Evolutionary conservation across 176 grass and related monocot genomes (phyloP).

Genomic region (Paspalum vaginatum): DNA sequence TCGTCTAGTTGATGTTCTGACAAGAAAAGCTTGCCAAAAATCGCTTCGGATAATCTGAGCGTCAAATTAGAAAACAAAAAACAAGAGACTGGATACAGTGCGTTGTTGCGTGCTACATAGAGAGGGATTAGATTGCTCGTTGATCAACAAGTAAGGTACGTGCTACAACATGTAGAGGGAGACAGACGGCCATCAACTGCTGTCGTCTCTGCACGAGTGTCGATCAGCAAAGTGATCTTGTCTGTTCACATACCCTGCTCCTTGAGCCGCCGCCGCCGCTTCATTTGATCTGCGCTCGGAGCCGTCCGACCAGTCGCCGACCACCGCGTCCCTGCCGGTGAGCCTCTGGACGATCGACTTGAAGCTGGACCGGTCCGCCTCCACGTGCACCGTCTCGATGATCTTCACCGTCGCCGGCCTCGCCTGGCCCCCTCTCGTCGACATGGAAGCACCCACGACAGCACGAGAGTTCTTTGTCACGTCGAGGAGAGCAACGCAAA

Average conservation of each 20-base stretch:
- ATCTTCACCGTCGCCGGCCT: slow-evolving; percentile 43
- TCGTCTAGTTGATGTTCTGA: no score
- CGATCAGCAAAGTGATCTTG: background rate
- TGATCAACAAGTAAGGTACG: no score
- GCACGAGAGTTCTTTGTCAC: background rate
- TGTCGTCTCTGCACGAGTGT: background rate
- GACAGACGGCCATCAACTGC: background rate
- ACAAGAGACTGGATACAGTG: no score
- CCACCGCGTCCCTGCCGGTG: slow-evolving; percentile 47
- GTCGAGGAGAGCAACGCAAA: background rate
- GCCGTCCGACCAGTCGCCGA: background rate
- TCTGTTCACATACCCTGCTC: background rate
- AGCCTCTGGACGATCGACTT: slow-evolving; percentile 52
- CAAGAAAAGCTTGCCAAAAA: background rate
- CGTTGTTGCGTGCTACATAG: no score
- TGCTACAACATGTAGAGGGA: no score
- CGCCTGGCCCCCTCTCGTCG: slow-evolving; percentile 15
- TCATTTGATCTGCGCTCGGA: background rate
- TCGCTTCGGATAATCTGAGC: no score
- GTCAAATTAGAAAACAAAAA: no score
- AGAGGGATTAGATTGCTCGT: no score
- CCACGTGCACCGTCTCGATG: slow-evolving; percentile 54
- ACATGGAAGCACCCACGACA: background rate
- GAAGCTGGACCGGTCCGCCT: slow-evolving; percentile 44
- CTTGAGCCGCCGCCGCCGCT: background rate